Percentiles rank a stretch among this genome's conserved stretches.
These are phyloP conservation scores for Cordia subcordata DNA, from an alignment of 257 asterid genomes.

Conservation along the genomic window DNA sequence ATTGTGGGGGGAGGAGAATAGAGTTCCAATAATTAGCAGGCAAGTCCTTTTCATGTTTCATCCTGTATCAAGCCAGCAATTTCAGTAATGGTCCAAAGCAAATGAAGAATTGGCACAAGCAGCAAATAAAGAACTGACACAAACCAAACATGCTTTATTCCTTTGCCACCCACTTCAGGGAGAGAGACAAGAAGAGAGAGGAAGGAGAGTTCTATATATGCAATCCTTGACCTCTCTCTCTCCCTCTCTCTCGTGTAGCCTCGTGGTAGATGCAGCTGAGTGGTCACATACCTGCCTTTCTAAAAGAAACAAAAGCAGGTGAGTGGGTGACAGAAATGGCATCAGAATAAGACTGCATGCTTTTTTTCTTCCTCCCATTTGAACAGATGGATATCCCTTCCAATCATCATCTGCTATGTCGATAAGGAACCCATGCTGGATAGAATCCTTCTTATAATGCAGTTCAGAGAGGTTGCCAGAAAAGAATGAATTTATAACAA, in stretches of 20 bases:
- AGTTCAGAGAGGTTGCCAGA: constrained; percentile 7
- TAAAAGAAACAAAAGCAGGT: constrained; percentile 5
- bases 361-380: constrained; percentile 7
- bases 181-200: constrained; percentile 7
- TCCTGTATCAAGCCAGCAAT: constrained; percentile 4
- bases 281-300: constrained; percentile 22
- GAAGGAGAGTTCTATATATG: neutral
- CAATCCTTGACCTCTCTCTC: constrained; percentile 11
- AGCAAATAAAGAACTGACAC: constrained; percentile 9
- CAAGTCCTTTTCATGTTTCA: constrained; percentile 10
- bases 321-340: constrained; percentile 8
- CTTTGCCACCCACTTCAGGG: constrained; percentile 18
- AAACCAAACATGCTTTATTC: constrained; percentile 20
- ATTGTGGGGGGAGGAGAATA: neutral
- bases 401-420: constrained; percentile 14
- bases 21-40: neutral
- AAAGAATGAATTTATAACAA: constrained; percentile 21
- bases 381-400: constrained; percentile 15
- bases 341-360: constrained; percentile 15
- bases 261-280: constrained; percentile 6
- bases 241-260: neutral
- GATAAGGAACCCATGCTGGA: constrained; percentile 27
- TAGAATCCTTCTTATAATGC: constrained; percentile 2
- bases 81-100: constrained; percentile 10
- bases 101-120: constrained; percentile 7